A percentile compares a stretch with the other conserved stretches of the same genome.
Conservation (phyloP, 169 alveolate genomes). For the Plasmodium sp. region DNA sequence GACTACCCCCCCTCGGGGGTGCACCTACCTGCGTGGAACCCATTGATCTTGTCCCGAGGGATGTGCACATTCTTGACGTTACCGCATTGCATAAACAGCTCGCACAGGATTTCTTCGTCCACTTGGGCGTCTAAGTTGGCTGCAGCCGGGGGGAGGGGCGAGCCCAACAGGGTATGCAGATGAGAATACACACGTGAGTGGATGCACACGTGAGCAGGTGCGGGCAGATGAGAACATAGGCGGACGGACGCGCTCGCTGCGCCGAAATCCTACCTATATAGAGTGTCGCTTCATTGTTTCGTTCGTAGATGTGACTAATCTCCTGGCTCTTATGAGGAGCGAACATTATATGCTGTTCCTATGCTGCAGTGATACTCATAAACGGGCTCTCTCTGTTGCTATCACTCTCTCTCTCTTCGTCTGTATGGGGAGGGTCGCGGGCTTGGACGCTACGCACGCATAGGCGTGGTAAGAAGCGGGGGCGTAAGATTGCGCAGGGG, state of each 20-base stretch:
- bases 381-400: background rate
- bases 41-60: constrained; percentile 96
- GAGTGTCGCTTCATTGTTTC: constrained; percentile 94
- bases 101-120: constrained; percentile 98
- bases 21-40: constrained; percentile 81
- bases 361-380: constrained; percentile 39
- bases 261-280: constrained; percentile 82
- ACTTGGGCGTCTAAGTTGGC: constrained; percentile 97
- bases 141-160: constrained; percentile 8
- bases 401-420: background rate
- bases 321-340: constrained; percentile 81
- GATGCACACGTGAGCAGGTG: background rate
- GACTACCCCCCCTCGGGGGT: background rate
- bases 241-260: background rate
- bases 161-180: background rate
- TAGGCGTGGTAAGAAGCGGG: background rate
- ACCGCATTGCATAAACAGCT: constrained; percentile 97
- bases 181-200: background rate
- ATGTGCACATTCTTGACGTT: constrained; percentile 97
- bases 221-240: too few species aligned
- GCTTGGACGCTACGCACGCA: background rate
- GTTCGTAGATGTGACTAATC: constrained; percentile 88
- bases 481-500: background rate
- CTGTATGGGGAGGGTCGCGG: background rate
- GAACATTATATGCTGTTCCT: constrained; percentile 56